These are phyloP conservation scores for Psilocybe azurescens DNA, from an alignment of 768 basidiomycete genomes.

Conservation along the genomic window DNA sequence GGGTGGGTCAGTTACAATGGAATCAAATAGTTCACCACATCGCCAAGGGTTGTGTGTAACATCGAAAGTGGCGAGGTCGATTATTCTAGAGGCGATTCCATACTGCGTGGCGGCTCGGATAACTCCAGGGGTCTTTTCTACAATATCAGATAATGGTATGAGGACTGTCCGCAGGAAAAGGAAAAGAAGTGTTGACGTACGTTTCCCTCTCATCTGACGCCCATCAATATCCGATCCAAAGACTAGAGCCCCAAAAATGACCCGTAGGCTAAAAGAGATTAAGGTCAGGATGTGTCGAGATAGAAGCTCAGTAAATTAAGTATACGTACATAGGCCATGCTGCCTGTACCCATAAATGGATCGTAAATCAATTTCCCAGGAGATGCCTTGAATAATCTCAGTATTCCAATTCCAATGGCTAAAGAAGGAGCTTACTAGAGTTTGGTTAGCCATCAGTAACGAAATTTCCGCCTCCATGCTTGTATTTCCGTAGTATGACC, in stretches of 20 bases:
- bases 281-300: neutral
- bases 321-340: constrained; percentile 79
- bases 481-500: constrained; percentile 92
- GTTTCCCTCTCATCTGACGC: constrained; percentile 94
- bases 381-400: constrained; percentile 60
- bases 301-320: neutral
- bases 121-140: constrained; percentile 67
- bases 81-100: constrained; percentile 68
- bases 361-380: constrained; percentile 95
- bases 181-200: constrained; percentile 38
- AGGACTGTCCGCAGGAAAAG: neutral
- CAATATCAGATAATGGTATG: neutral
- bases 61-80: constrained; percentile 92
- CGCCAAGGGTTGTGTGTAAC: constrained; percentile 91
- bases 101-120: constrained; percentile 86
- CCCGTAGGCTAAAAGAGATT: constrained; percentile 69
- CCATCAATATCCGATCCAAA: constrained; percentile 98
- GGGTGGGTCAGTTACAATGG: constrained; percentile 93
- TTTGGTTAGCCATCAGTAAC: constrained; percentile 95
- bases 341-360: constrained; percentile 94
- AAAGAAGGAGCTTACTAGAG: constrained; percentile 56
- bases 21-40: constrained; percentile 89
- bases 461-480: constrained; percentile 98
- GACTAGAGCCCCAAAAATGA: constrained; percentile 86
- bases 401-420: neutral